Evolutionary conservation across 768 basidiomycete genomes (phyloP), one percentile per base, ranked within the genome.

Genomic region (Cystofilobasidium bisporidii): DNA sequence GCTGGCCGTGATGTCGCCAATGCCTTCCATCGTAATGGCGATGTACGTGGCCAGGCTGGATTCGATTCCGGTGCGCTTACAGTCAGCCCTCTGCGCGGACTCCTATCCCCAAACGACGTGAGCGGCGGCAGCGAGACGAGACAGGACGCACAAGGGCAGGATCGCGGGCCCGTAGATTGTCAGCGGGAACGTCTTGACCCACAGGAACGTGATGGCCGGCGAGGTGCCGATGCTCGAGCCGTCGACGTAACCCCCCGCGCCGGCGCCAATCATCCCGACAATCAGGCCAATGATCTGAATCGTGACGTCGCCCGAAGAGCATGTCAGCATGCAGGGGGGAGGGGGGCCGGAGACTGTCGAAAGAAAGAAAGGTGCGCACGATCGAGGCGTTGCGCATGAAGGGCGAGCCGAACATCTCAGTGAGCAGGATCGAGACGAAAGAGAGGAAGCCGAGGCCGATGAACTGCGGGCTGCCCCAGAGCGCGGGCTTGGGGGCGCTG

Each of bases 381-480:
- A 76, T 73, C 3, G 72, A 72, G 1, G 73, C 73, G 72, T 89
- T 90, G 77, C 87, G 87, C 73, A 92, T 76, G 79, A 92, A 91
- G 0, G 89, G 90, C 4, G 85, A 86, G 10, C 89, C 90, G 71
- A 90, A 88, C 24, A 91, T 76, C 74, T 92, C 89, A 33, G 50
- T 56, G 0, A 86, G n/a, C 41, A 63, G 60, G 53, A 66, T 64
- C 17, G 83, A 80, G 58, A 84, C 72, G 77, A 91, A 91, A 0
- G 86, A 86, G 33, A 91, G 80, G 81, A 93, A 91, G 0, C 90
- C 90, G 30, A 93, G 82, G 4, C 90, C 89, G 57, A 91, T 86
- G 78, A 88, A 89, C 73, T 89, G 82, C 0, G 89, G 85, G 0
- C 86, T 86, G 12, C 87, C 89, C 87, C 87, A 91, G 8, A 83